Percentiles rank a stretch among this genome's conserved stretches.
These are phyloP conservation scores for Trichosanthes cucumerina DNA, from an alignment of 306 rosid species.

Conservation along the genomic window DNA sequence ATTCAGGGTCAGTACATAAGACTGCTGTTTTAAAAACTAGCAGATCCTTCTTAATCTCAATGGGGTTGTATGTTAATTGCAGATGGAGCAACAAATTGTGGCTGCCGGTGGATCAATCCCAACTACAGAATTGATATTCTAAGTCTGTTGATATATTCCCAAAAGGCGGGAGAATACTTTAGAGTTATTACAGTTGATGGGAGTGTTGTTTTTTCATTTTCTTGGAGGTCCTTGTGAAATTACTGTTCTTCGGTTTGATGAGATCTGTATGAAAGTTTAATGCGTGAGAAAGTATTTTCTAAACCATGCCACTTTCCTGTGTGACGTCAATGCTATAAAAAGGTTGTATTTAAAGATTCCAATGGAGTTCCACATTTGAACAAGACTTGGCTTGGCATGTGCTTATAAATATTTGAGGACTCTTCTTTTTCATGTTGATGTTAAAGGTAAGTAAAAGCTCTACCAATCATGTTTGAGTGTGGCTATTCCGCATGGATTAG, in stretches of 20 bases:
- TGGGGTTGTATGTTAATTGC: slow-evolving; percentile 17
- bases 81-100: slow-evolving; percentile 90
- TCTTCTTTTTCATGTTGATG: background rate
- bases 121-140: slow-evolving; percentile 37
- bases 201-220: background rate
- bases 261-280: background rate
- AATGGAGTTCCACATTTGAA: background rate
- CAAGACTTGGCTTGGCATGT: background rate
- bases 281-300: background rate
- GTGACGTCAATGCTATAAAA: background rate
- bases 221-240: background rate
- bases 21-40: background rate
- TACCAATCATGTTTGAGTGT: background rate
- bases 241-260: background rate
- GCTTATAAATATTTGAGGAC: background rate
- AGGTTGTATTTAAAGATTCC: background rate
- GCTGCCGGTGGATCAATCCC: slow-evolving; percentile 96
- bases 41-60: background rate
- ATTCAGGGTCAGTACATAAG: slow-evolving; percentile 43
- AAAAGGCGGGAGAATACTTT: background rate
- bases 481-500: background rate
- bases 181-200: background rate
- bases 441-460: background rate
- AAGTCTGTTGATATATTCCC: background rate
- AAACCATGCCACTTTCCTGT: background rate